Conservation (phyloP, 192 early-diverging fungal species). For the Phlyctochytrium bullatum region DNA sequence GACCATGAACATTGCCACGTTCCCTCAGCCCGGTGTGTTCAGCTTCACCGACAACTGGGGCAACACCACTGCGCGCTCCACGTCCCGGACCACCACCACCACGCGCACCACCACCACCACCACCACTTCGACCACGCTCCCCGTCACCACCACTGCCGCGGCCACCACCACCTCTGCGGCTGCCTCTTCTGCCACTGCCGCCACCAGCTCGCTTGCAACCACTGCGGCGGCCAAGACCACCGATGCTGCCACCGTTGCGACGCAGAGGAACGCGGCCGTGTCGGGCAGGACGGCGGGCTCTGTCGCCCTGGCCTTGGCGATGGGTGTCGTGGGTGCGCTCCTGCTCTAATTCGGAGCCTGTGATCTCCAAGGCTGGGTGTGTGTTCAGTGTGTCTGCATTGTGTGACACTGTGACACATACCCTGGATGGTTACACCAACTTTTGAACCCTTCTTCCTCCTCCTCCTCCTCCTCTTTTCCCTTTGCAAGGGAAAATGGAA, state of each 20-base stretch:
- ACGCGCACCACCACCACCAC: background rate
- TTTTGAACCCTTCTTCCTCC: background rate
- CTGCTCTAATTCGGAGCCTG: background rate
- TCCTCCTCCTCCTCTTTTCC: slow-evolving; percentile 4
- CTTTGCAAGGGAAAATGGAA: background rate
- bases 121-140: background rate
- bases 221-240: too few relatives aligned
- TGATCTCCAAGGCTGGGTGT: background rate
- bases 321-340: background rate
- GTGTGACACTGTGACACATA: background rate
- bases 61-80: background rate
- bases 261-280: background rate
- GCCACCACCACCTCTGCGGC: slow-evolving; percentile 2
- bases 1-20: slow-evolving; percentile 11
- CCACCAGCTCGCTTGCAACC: background rate
- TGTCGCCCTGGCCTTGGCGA: background rate
- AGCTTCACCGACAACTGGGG: background rate
- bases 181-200: background rate
- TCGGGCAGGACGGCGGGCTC: background rate
- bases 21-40: slow-evolving; percentile 2
- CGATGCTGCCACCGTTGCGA: background rate
- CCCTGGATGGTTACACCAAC: background rate
- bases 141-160: background rate
- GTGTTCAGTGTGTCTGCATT: background rate
- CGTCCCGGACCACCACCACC: background rate